Evolutionary conservation across 2,329 filamentous ascomycete species (phyloP).

Genomic region (Bipolaris zeicola): DNA sequence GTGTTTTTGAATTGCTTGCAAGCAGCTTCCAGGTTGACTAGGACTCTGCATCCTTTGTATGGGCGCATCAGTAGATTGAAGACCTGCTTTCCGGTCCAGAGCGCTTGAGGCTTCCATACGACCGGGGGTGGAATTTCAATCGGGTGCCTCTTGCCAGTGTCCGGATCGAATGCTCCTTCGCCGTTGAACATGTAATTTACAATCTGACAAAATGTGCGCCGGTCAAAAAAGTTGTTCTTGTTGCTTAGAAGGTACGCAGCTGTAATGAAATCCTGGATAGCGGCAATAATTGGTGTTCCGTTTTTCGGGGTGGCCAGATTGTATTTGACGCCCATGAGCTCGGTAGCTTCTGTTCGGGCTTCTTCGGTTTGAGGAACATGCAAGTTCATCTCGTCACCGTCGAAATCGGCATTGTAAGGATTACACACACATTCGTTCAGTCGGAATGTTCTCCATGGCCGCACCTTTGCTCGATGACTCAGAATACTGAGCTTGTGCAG

Average conservation of each 20-base stretch:
- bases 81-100: constrained; percentile 98
- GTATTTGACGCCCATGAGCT: constrained; percentile 97
- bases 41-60: constrained; percentile 79
- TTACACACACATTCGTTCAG: constrained; percentile 98
- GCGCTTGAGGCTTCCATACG: constrained; percentile 79
- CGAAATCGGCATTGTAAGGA: constrained; percentile 98
- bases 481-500: constrained; percentile 99
- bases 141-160: constrained; percentile 59
- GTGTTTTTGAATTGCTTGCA: constrained; percentile 79
- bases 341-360: constrained; percentile 90
- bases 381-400: constrained; percentile 98
- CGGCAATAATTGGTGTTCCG: constrained; percentile 95
- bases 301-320: constrained; percentile 96
- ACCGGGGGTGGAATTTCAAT: constrained; percentile 87
- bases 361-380: constrained; percentile 98
- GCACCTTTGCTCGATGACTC: constrained; percentile 89
- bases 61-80: constrained; percentile 92
- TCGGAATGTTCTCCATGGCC: constrained; percentile 93
- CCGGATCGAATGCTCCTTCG: constrained; percentile 57
- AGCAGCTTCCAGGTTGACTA: constrained; percentile 91
- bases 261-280: constrained; percentile 99
- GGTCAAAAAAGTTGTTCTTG: constrained; percentile 92
- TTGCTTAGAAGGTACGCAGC: constrained; percentile 88
- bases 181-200: constrained; percentile 93
- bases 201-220: constrained; percentile 84